Base-by-base conservation (phyloP, 164 flowering plant genomes). In the Nymphaea colorata region DNA sequence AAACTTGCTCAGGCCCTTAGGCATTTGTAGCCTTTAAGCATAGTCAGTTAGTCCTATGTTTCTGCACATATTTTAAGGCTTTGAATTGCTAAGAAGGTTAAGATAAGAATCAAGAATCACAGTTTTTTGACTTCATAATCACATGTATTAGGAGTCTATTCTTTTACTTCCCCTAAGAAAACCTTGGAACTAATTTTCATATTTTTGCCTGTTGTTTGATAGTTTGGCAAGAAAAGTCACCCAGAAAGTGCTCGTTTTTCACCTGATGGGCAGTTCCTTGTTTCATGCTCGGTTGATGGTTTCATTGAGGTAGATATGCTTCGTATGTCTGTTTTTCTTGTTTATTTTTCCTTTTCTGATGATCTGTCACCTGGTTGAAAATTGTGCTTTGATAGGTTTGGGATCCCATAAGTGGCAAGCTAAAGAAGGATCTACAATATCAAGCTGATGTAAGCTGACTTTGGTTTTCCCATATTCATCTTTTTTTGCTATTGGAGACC, bases 341-440 rank as follows among this genome's bases (percentile, higher is more conserved):
- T 15, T 51, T 51, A 51, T 51, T 10, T 51, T 51, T 51, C 10
- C 14, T 51, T 51, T 10, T 51, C 3, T 10, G 14, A 51, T 8
- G 14, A 15, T 10, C 5, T 15, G 8, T 8, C 14, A 51, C 3
- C 57, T 8, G 8, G 14, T 8, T 51, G 57, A 51, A 8, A 15
- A 15, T 8, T 51, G 57, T 8, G 57, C 57, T 51, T 7, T 51
- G 57, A 44, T 76, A 94, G 99, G 98, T 95, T 42, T 95, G 99
- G 99, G 99, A 95, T 72, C 87, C 87, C 69, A 74, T 92, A 55
- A 92, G 96, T 76, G 98, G 99, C 73, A 95, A 95, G 74, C 93
- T 95, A 66, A 95, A 94, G 82, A 91, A 95, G 82, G 99, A 95
- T 83, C 96, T 95, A 51, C 96, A 91, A 59, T 95, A 95, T 76